phyloP scores from a whole-genome alignment of 768 basidiomycete species.

The Agaricus bisporus region DNA sequence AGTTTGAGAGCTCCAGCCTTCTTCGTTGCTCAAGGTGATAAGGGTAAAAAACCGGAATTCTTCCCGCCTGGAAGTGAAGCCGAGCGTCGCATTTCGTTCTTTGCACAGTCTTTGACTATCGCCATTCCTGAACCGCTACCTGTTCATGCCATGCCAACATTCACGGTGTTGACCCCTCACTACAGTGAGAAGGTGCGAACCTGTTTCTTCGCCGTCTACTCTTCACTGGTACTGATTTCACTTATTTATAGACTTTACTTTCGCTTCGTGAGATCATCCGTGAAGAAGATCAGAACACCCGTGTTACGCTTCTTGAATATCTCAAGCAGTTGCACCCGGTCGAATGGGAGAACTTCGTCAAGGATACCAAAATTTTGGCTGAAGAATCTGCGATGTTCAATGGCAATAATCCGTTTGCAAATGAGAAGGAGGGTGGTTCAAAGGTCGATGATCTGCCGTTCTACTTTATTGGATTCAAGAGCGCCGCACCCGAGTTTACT shows the following conservation, averaged over 20 bases:
- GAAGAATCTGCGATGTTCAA: slow-evolving; percentile 89
- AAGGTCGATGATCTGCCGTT: slow-evolving; percentile 93
- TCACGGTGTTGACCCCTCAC: slow-evolving; percentile 96
- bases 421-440: slow-evolving; percentile 74
- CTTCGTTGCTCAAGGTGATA: slow-evolving; percentile 95
- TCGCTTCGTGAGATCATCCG: slow-evolving; percentile 98
- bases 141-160: slow-evolving; percentile 99
- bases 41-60: slow-evolving; percentile 74
- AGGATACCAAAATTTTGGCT: slow-evolving; percentile 98
- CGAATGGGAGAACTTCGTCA: slow-evolving; percentile 99
- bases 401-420: slow-evolving; percentile 63
- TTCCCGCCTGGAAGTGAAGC: slow-evolving; percentile 95
- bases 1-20: slow-evolving; percentile 94
- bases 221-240: background rate
- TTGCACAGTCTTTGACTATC: slow-evolving; percentile 97
- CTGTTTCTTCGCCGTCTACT: background rate
- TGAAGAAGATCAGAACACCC: slow-evolving; percentile 95
- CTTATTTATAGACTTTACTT: slow-evolving; percentile 64
- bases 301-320: slow-evolving; percentile 96
- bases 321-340: slow-evolving; percentile 96
- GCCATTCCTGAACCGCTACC: slow-evolving; percentile 88
- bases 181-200: slow-evolving; percentile 88
- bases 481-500: slow-evolving; percentile 96
- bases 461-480: slow-evolving; percentile 99
- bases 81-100: slow-evolving; percentile 97